phyloP scores from a whole-genome alignment of 2,329 filamentous ascomycete genomes.

The Cadophora luteo-olivacea region DNA sequence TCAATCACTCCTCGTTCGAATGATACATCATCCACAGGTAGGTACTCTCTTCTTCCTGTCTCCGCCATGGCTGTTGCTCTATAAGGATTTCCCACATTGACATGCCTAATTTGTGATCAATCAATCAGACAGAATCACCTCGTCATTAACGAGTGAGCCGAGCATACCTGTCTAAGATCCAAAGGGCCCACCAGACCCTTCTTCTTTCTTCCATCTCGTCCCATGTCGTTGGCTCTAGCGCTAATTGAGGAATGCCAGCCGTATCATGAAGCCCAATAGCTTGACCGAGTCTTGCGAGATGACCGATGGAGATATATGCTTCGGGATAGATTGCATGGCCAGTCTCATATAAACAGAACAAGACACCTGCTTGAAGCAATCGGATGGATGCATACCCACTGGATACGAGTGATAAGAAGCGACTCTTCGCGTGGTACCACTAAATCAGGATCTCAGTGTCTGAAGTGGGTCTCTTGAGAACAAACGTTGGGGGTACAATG shows the following conservation, averaged over 20 bases:
- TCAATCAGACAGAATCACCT: neutral
- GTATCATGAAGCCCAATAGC: neutral
- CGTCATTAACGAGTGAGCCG: too few species aligned
- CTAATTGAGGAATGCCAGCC: neutral
- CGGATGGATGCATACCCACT: slow-evolving; percentile 32
- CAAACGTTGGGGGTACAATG: neutral
- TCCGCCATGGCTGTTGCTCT: neutral
- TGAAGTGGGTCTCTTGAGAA: neutral
- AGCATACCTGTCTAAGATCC: neutral
- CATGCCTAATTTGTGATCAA: neutral
- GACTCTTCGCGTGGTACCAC: slow-evolving; percentile 37
- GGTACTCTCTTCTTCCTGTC: neutral
- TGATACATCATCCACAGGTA: neutral
- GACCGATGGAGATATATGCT: slow-evolving; percentile 43
- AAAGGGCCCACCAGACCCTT: neutral
- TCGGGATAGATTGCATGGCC: slow-evolving; percentile 47
- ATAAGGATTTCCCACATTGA: neutral
- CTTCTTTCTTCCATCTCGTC: neutral
- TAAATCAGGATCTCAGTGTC: neutral
- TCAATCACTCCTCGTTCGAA: neutral
- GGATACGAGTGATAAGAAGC: slow-evolving; percentile 38
- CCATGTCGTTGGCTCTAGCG: neutral
- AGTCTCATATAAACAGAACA: slow-evolving; percentile 40
- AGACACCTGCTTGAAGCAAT: neutral
- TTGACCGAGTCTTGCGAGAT: neutral